phyloP scores from a whole-genome alignment of 1,284 basidiomycete species.

The Ustilago nuda region DNA sequence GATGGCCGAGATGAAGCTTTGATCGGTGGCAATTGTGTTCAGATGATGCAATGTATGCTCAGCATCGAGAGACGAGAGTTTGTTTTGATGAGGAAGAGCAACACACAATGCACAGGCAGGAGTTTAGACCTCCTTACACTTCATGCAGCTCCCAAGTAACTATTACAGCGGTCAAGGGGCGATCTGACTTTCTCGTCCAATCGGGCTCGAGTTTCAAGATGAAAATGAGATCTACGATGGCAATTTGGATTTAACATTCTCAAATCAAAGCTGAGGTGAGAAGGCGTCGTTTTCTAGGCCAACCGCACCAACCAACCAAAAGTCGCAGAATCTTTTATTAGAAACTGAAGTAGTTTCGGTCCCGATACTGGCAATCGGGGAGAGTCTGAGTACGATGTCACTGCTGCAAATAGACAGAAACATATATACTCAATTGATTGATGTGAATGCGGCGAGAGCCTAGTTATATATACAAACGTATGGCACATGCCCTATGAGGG shows the following conservation, averaged over 20 bases:
- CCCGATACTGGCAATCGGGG: too few species aligned
- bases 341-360: too few species aligned
- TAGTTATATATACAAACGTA: too few species aligned
- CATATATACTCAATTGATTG: too few species aligned
- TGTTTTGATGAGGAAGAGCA: not conserved
- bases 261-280: not conserved
- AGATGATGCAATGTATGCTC: not conserved
- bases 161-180: not conserved
- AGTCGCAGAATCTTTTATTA: slow-evolving; percentile 9
- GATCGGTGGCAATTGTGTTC: not conserved
- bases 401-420: too few species aligned
- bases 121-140: not conserved
- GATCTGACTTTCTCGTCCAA: too few species aligned
- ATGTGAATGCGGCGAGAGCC: too few species aligned
- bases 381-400: too few species aligned
- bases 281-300: not conserved
- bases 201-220: not conserved
- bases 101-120: not conserved
- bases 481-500: too few species aligned
- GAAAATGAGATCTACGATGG: not conserved
- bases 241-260: slow-evolving; percentile 6
- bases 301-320: slow-evolving; percentile 2
- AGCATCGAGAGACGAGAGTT: not conserved
- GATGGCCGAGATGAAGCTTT: not conserved
- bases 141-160: not conserved